Evolutionary conservation across 2,329 filamentous ascomycete genomes (phyloP).

Genomic region (Allantophomopsis lycopodina): DNA sequence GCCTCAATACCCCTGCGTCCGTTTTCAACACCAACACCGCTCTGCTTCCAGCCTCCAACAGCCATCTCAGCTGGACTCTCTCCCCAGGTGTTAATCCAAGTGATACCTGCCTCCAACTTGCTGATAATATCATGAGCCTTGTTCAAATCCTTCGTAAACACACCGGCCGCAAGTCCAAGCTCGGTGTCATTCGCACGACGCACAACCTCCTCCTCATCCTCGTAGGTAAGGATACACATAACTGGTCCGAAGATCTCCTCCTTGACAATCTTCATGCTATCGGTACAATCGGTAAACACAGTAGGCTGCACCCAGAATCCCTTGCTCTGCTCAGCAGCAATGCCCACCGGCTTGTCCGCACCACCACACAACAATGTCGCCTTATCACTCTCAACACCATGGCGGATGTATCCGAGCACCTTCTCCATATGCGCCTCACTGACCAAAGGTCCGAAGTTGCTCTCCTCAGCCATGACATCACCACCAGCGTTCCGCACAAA

Average conservation of each 20-base stretch:
- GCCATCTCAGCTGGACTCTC: constrained; percentile 86
- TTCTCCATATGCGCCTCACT: constrained; percentile 64
- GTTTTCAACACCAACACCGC: constrained; percentile 79
- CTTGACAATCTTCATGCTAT: constrained; percentile 63
- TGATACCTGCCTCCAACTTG: constrained; percentile 70
- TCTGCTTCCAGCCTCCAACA: constrained; percentile 85
- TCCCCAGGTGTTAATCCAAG: constrained; percentile 92
- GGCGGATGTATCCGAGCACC: constrained; percentile 61
- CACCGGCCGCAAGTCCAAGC: constrained; percentile 70
- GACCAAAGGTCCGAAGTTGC: constrained; percentile 77
- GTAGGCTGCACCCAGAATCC: constrained; percentile 83
- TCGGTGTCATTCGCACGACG: constrained; percentile 62
- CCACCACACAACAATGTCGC: constrained; percentile 67
- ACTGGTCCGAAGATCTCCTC: constrained; percentile 89
- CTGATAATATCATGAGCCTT: constrained; percentile 58
- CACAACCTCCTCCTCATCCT: constrained; percentile 55
- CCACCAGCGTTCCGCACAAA: constrained; percentile 49
- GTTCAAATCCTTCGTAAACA: constrained; percentile 67
- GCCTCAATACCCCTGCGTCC: constrained; percentile 65
- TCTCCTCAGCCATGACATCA: constrained; percentile 54
- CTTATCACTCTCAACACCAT: constrained; percentile 60
- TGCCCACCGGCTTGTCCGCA: constrained; percentile 30
- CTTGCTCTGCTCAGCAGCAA: constrained; percentile 22
- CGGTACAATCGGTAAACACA: constrained; percentile 74
- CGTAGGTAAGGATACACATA: constrained; percentile 67